These are phyloP conservation scores for Pseudofabraea citricarpa DNA, from an alignment of 2,329 filamentous ascomycete species.

Conservation along the genomic window DNA sequence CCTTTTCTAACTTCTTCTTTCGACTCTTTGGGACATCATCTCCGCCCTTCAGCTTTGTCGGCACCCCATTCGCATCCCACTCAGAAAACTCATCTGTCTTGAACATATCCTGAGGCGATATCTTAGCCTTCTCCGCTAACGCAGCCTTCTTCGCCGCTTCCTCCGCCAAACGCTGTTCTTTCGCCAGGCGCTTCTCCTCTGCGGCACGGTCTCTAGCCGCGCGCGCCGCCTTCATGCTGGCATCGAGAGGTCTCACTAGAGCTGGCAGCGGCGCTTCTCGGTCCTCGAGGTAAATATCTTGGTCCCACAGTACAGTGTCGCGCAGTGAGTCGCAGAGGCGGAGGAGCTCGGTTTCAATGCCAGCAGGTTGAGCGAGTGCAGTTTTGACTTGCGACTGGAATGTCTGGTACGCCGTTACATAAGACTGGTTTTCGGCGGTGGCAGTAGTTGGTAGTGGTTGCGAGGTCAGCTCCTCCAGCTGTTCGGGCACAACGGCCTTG, in stretches of 20 bases:
- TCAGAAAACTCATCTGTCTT: constrained; percentile 57
- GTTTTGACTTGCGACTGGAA: constrained; percentile 38
- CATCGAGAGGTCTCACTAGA: constrained; percentile 59
- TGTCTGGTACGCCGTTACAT: constrained; percentile 21
- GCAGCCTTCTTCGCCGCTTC: constrained; percentile 47
- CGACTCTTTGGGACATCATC: constrained; percentile 73
- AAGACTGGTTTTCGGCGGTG: constrained; percentile 30
- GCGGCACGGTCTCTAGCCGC: constrained; percentile 48
- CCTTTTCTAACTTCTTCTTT: constrained; percentile 75
- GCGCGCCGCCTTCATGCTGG: constrained; percentile 48
- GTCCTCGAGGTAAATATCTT: constrained; percentile 84
- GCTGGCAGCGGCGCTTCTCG: constrained; percentile 51
- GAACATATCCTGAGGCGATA: constrained; percentile 49
- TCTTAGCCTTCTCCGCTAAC: constrained; percentile 42
- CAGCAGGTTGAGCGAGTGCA: constrained; percentile 46
- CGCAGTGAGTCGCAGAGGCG: constrained; percentile 72
- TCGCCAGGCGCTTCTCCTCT: constrained; percentile 48
- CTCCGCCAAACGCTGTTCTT: constrained; percentile 39
- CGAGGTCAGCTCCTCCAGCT: constrained; percentile 37
- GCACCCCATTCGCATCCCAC: constrained; percentile 78
- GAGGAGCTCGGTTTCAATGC: constrained; percentile 59
- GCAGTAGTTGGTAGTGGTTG: constrained; percentile 40
- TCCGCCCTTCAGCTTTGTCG: constrained; percentile 69
- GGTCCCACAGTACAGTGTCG: constrained; percentile 71
- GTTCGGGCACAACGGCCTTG: constrained; percentile 41